Evolutionary conservation across 108 stramenopile genomes (phyloP), one percentile per base, ranked within the genome.

Genomic region (Chaetoceros tenuissimus): DNA sequence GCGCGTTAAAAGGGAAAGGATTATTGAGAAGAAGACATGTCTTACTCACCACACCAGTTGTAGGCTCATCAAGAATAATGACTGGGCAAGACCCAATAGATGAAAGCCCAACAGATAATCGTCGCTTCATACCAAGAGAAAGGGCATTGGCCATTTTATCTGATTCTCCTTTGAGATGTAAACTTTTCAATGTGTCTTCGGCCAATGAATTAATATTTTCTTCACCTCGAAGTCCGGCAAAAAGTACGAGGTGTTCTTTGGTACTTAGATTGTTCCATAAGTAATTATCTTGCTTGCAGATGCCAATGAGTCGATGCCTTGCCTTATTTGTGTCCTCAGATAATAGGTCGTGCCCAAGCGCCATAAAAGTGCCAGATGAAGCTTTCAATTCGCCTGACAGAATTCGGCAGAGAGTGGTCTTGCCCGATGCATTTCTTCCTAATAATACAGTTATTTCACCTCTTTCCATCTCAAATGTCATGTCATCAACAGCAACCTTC

Each of bases 101-200:
- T 7, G 88, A 83, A 7, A 95, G 73, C 16, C 81, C 96, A 53
- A 95, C 78, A 5, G 84, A 89, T 31, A 96, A 81, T 63, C 94
- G 87, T 10, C 96, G 67, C 63, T 93, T 80, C 87, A 92, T 92
- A 0, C 96, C 96, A 0, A 94, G 94, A 13, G 86, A 89, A n/a
- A 96, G 66, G 23, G 43, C 53, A 10, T 77, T 66, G 2, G 75
- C 78, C 1, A 27, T 66, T 29, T 67, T 51, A 49, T 10, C 49
- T 60, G 60, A 85, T 19, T 73, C 69, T 30, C 67, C 76, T n/a
- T n/a, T n/a, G n/a, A n/a, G n/a, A n/a, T n/a, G n/a, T n/a, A n/a
- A n/a, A n/a, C n/a, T n/a, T n/a, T n/a, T n/a, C n/a, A n/a, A n/a
- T n/a, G n/a, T n/a, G n/a, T n/a, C n/a, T n/a, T n/a, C n/a, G n/a